Base-by-base conservation (phyloP, 140 eudicot genomes). In the Ambrosia hybrid region DNA sequence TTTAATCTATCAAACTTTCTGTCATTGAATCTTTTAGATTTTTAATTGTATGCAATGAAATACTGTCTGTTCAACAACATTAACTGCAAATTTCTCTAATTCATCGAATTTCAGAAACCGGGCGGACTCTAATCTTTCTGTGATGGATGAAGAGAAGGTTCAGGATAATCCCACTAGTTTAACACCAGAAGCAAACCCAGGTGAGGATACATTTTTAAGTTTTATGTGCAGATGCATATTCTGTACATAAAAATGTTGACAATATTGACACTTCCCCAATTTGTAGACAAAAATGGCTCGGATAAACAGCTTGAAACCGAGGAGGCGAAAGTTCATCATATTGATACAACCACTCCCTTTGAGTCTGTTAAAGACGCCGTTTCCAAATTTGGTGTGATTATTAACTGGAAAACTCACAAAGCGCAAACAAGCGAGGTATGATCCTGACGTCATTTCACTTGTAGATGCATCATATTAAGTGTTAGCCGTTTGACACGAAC, bases 361-460 rank as follows among this genome's bases (percentile, higher is more conserved):
- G 90, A 87, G 36, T 89, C 98, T 37, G 98, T 92, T 63, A 92
- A 83, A 72, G 90, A 83, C 58, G 96, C 95, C 6, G 98, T 92
- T 70, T 87, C 92, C 1, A 92, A 73, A 80, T 92, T 92, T 72
- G 98, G 98, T 16, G 96, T 87, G 30, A 89, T 87, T 66, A 87
- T 82, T 17, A 95, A 92, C 60, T 92, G 96, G 96, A 92, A 92
- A 79, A 89, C 97, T 51, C 96, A 91, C 46, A 85, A 73, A 79
- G 83, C 67, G 52, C 96, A 83, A 55, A 83, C 89, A 6, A 77
- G 53, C 26, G 26, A 21, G 26, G 26, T 21, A 21, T 21, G 26
- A 21, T 1, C 26, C 26, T 21, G 26, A 21, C 26, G 26, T 21
- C 26, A 21, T 1, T 21, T 21, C 26, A 21, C 26, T 21, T 21